These are phyloP conservation scores for Aspergillus sojae DNA, from an alignment of 2,329 filamentous ascomycete genomes.

Conservation along the genomic window DNA sequence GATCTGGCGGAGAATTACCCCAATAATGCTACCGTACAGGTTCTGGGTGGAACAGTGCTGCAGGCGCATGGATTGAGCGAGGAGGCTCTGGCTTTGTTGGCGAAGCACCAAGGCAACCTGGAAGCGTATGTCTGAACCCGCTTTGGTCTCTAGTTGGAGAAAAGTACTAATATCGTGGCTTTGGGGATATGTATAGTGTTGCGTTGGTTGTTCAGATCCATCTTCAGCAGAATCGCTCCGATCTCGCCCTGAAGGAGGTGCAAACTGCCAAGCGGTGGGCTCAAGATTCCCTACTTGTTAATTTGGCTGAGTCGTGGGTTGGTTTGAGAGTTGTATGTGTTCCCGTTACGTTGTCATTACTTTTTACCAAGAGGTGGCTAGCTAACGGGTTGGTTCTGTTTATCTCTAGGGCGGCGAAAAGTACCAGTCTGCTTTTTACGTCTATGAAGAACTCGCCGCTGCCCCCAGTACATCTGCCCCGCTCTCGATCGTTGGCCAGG, in stretches of 20 bases:
- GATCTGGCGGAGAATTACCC: slow-evolving; percentile 66
- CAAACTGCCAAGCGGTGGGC: slow-evolving; percentile 86
- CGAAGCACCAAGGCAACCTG: slow-evolving; percentile 79
- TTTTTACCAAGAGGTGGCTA: neutral
- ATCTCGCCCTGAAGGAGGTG: slow-evolving; percentile 89
- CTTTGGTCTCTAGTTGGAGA: neutral
- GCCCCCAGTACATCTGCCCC: slow-evolving; percentile 77
- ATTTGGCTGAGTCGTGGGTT: slow-evolving; percentile 94
- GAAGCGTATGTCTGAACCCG: slow-evolving; percentile 65
- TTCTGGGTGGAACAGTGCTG: slow-evolving; percentile 79
- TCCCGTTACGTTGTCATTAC: neutral
- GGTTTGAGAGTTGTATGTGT: slow-evolving; percentile 76
- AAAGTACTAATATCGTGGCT: neutral
- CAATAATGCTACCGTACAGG: slow-evolving; percentile 79
- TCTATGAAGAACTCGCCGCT: slow-evolving; percentile 93
- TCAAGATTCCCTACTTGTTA: slow-evolving; percentile 90
- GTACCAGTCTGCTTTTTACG: slow-evolving; percentile 96
- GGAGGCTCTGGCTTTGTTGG: slow-evolving; percentile 77
- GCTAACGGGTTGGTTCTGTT: neutral
- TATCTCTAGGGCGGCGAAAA: slow-evolving; percentile 77
- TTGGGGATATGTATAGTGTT: slow-evolving; percentile 54
- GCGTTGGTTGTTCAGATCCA: slow-evolving; percentile 91
- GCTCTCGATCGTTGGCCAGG: slow-evolving; percentile 79
- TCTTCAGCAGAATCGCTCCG: slow-evolving; percentile 85
- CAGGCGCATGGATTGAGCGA: slow-evolving; percentile 80